phyloP scores from a whole-genome alignment of 73 alveolate species.

The Stentor roeselii region DNA sequence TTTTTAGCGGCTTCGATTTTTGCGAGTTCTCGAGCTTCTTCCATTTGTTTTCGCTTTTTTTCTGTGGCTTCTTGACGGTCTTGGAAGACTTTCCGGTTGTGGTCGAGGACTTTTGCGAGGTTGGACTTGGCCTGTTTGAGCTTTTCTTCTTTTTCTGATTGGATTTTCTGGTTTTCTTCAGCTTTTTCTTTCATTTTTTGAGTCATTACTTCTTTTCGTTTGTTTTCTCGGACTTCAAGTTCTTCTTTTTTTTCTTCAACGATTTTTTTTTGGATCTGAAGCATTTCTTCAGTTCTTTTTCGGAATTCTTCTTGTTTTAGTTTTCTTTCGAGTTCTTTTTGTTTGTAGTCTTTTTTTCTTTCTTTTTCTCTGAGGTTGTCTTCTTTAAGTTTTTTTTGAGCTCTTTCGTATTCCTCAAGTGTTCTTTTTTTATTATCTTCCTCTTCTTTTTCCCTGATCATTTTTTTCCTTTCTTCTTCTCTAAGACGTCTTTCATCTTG shows the following conservation, averaged over 20 bases:
- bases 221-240: conserved; percentile 15
- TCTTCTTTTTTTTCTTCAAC: background rate
- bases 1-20: background rate
- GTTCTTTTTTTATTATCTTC: conserved; percentile 7
- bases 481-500: conserved; percentile 15
- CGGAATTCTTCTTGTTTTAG: conserved; percentile 24
- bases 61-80: background rate
- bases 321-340: background rate
- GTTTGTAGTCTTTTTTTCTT: background rate
- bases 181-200: background rate
- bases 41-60: conserved; percentile 2
- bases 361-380: conserved; percentile 4
- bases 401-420: conserved; percentile 9
- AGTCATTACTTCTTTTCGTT: conserved; percentile 21
- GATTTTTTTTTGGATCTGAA: background rate
- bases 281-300: background rate
- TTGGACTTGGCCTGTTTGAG: background rate
- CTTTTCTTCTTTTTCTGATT: conserved; percentile 6
- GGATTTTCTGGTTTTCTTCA: background rate
- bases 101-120: background rate
- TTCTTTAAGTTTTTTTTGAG: conserved; percentile 12
- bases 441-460: background rate
- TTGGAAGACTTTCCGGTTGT: background rate
- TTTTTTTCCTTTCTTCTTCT: conserved; percentile 23
- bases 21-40: conserved; percentile 13